Base-by-base conservation (phyloP, 805 yeast species). In the Candida montana region DNA sequence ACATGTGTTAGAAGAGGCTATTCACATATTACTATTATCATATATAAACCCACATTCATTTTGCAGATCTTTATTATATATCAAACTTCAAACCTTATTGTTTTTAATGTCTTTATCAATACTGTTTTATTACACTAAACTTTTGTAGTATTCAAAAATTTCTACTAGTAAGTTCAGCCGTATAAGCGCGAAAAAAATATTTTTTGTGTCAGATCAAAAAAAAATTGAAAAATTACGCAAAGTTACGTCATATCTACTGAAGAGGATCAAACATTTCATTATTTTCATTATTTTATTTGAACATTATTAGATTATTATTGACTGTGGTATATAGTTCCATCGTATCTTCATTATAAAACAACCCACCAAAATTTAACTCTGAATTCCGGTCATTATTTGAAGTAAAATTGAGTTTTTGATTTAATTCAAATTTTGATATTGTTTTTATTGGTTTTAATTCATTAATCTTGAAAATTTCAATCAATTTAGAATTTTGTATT, bases 381-480 rank as follows among this genome's bases (percentile, higher is more conserved):
- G 19, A 18, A 10, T 29, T 27, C 8, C 10, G 6, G 24, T 21
- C 24, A 21, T 21, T 21, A 21, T 21, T 21, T 21, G 24, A 21
- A 21, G 24, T 7, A 21, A 21, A 9, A 21, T 21, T 21, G 9
- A 21, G 13, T 7, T 8, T 24, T 19, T 9, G n/a, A 17, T 11
- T 15, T 20, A 26, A 9, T 15, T 41, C 33, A 16, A 15, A 38
- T 11, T 29, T 43, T 5, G 45, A 37, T 7, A 46, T 28, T 4
- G 45, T 38, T 35, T 44, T 47, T 5, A 47, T 19, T 13, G 53
- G 51, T 2, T 9, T 7, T 11, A 20, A 17, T 6, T 40, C 28
- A 3, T 23, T 20, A 7, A 38, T 7, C 8, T 38, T 32, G 32
- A 46, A 50, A 15, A 48, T 11, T 19, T 50, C 53, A 30, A 40